Base-by-base conservation (phyloP, 2,329 filamentous ascomycete species). In the Scopulariopsis brevicaulis region DNA sequence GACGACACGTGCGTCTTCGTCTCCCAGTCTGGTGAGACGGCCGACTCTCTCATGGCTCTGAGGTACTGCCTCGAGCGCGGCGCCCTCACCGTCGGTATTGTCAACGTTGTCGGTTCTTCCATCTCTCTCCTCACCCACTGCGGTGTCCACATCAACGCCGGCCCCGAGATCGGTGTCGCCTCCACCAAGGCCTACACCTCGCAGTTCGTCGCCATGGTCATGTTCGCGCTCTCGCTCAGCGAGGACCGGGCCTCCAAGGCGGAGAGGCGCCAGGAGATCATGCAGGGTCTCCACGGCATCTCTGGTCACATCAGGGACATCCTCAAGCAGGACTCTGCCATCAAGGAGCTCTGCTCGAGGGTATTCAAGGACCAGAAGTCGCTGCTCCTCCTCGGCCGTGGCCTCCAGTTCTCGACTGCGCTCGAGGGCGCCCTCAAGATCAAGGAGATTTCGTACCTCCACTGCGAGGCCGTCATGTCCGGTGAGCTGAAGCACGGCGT, bases 391-490 rank as follows among this genome's bases (percentile, higher is more conserved):
- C 83, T 99, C 61, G 94, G 94, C 61, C 89, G 94, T 79, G 94
- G 94, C 65, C 90, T 90, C 71, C 94, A 99, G 77, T 96, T 92
- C 79, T 92, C 93, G 60, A 99, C 94, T 66, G 94, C 94, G 59
- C 85, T 99, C 24, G 94, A 99, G 80, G 94, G 90, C 75, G 94
- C 94, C 55, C 81, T 99, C 65, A 99, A 99, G 82, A 99, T 99
- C 76, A 99, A 99, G 84, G 94, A 99, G 78, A 99, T 99, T 68
- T 97, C 93, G 20, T 99, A 99, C 76, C 89, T 99, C 60, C 94
- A 99, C 76, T 99, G 94, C 75, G 94, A 99, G 78, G 94, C 94
- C 66, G 94, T 99, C 79, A 99, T 99, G 94, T 97, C 94, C 63
- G 94, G 94, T 75, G 94, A 99, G 78, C 83, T 99, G 67, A 99